Base-by-base conservation (phyloP, 2,329 filamentous ascomycete species). In the Kalaharituber pfeilii region DNA sequence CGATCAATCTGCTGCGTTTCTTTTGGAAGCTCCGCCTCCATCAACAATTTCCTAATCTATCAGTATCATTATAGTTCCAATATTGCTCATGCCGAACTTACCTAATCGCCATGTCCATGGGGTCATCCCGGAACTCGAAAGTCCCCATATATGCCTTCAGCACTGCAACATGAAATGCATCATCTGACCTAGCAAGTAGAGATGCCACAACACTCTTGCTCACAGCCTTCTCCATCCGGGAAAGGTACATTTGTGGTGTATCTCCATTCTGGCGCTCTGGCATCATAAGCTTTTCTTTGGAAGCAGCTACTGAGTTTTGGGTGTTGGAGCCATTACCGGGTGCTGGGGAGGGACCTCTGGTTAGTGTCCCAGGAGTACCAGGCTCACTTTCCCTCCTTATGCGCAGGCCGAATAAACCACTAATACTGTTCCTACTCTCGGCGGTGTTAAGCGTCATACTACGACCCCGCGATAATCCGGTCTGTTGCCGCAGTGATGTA, bases 1-100 rank as follows among this genome's bases (percentile, higher is more conserved):
- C 91, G 79, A 68, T 98, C 91, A 59, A 98, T 96, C 64, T 98
- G 91, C 68, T 98, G 91, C 0, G 91, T 96, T 70, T 98, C 91
- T 63, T 93, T 94, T 3, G 91, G 91, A 28, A 98, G 70, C 67
- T 96, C 89, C 2, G 91, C 87, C 66, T 95, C 88, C 84, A 96
- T 94, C 53, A 98, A 74, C 50, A 98, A 75, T 67, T 96, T 96
- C 33, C 91, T 81, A 36, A 33, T 8, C 22, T 15, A 11, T 20
- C 15, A 18, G 7, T 28, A 30, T 51, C 22, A 25, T 28, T 28
- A 15, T 28, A 42, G 29, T 8, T 15, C 15, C 15, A 50, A 47
- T 28, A 47, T 25, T 13, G 2, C 11, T 47, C 9, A 11, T 13
- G n/a, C 4, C 15, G 44, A 52, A n/a, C 24, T 29, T 53, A 60